Evolutionary conservation across 75 land plant species (phyloP), one percentile per base, ranked within the genome.

Genomic region (Sequoia sempervirens): DNA sequence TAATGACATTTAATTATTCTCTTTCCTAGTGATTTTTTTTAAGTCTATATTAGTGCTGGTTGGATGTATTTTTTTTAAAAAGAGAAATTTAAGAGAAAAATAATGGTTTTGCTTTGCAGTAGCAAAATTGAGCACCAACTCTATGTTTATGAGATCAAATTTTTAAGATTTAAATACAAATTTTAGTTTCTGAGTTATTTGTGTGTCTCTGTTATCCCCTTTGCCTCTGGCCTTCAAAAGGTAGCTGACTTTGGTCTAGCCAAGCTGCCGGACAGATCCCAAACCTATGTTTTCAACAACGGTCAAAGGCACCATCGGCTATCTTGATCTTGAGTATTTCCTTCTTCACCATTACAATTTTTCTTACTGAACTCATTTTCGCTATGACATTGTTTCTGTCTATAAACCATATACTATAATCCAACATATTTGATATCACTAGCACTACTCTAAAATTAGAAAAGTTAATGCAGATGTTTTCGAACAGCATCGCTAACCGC

Each of bases 401-500:
- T 2, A 7, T 56, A 56, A 56, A 56, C 61, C 20, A 15, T 1
- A 56, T 18, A 3, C 15, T 18, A 15, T 61, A 0, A 28, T 81
- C 53, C 20, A 81, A 9, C 5, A 43, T 2, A 20, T 45, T 75
- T 75, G 53, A 40, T 5, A 73, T 34, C 1, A 9, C 6, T 75
- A 1, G 17, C 38, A 18, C 64, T n/a, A 13, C n/a, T 88, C 85
- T 87, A 93, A 95, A 96, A 94, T 40, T 94, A 93, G 45, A 80
- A 84, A 93, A 37, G 98, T 94, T 87, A 93, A 96, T 40, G 96
- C 68, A 18, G 93, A 70, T 96, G 93, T 82, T 92, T 94, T 56
- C 72, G 93, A 23, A 96, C 96, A 0, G 90, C 86, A 56, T 88
- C 93, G 78, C 84, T 96, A 75, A 96, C 96, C 0, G 98, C 93